Conservation (phyloP, 768 basidiomycete genomes). For the Mycena filopes region DNA sequence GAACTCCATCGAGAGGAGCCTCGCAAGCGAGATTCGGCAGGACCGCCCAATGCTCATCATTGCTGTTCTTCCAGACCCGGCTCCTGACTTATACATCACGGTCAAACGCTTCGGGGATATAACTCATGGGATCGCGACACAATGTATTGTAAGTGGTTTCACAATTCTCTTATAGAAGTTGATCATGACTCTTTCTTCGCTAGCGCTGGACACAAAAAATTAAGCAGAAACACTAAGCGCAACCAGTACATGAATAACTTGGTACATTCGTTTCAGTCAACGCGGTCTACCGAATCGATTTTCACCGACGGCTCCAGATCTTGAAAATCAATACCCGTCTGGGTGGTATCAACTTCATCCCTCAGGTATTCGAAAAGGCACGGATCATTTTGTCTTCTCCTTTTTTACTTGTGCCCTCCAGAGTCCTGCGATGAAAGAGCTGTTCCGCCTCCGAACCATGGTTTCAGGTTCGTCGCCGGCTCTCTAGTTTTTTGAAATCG, state of each 20-base stretch:
- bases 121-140: conserved; percentile 68
- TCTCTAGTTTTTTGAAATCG: no score
- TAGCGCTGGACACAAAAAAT: conserved; percentile 44
- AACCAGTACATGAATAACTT: conserved; percentile 54
- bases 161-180: background rate
- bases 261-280: no score
- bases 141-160: conserved; percentile 63
- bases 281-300: conserved; percentile 63
- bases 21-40: conserved; percentile 19
- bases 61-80: conserved; percentile 44
- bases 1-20: conserved; percentile 13
- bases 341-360: conserved; percentile 71
- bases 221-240: conserved; percentile 24
- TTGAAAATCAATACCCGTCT: conserved; percentile 74
- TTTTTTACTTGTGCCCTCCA: background rate
- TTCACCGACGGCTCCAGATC: conserved; percentile 30
- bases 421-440: conserved; percentile 45
- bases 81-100: conserved; percentile 38
- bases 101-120: conserved; percentile 51
- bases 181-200: background rate
- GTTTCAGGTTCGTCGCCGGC: conserved; percentile 56
- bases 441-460: conserved; percentile 61
- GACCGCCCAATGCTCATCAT: conserved; percentile 37
- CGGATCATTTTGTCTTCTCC: background rate
- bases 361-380: conserved; percentile 32